A percentile compares a stretch with the other conserved stretches of the same genome.
Evolutionary conservation across 768 basidiomycete species (phyloP).

Genomic region (Roridomyces roridus): DNA sequence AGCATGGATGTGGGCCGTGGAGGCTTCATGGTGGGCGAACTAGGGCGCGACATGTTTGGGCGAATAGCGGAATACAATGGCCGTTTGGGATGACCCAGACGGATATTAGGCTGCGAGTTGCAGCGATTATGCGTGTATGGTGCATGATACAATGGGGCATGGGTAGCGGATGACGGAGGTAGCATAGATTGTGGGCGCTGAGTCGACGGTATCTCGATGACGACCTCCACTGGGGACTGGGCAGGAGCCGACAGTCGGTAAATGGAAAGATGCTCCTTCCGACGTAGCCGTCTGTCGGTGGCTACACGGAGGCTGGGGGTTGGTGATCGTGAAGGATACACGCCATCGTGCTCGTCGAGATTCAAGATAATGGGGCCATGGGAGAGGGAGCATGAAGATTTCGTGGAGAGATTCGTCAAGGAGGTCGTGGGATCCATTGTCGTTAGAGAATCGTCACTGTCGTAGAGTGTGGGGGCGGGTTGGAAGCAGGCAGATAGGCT

Average conservation of each 20-base stretch:
- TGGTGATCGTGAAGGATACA: background rate
- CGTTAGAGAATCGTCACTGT: slow-evolving; percentile 10
- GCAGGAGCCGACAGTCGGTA: slow-evolving; percentile 21
- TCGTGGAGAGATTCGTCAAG: slow-evolving; percentile 21
- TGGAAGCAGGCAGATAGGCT: background rate
- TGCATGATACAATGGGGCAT: slow-evolving; percentile 19
- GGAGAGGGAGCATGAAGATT: slow-evolving; percentile 21
- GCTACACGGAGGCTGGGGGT: slow-evolving; percentile 2
- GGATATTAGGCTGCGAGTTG: slow-evolving; percentile 35
- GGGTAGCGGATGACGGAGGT: slow-evolving; percentile 3
- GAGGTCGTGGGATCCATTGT: slow-evolving; percentile 15
- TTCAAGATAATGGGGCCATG: slow-evolving; percentile 8
- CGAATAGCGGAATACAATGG: slow-evolving; percentile 65
- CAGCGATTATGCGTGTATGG: slow-evolving; percentile 24
- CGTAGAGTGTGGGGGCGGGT: slow-evolving; percentile 1
- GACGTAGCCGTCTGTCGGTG: slow-evolving; percentile 14
- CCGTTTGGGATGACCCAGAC: slow-evolving; percentile 57
- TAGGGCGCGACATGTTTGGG: slow-evolving; percentile 46
- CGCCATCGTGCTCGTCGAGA: slow-evolving; percentile 11
- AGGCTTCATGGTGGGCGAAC: slow-evolving; percentile 29
- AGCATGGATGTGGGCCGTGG: slow-evolving; percentile 8
- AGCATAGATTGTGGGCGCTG: slow-evolving; percentile 21
- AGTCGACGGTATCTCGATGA: slow-evolving; percentile 14
- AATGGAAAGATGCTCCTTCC: slow-evolving; percentile 21
- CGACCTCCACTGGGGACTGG: slow-evolving; percentile 17